Evolutionary conservation across 1,139 yeast species (phyloP), one percentile per base, ranked within the genome.

Genomic region (Yarrowia galli): DNA sequence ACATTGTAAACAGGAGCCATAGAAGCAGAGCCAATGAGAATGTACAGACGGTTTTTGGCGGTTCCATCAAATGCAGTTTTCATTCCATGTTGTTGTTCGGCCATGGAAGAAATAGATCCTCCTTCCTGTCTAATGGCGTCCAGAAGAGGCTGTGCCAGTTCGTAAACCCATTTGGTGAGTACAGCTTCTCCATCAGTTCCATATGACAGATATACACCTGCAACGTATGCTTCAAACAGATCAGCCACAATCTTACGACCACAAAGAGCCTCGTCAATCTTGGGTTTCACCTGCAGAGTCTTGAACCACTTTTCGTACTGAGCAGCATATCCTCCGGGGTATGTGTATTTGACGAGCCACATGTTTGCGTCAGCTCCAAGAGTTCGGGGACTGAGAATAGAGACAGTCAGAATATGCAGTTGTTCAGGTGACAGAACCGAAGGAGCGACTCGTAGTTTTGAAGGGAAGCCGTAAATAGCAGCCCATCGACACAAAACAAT

Each of bases 211-310:
- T 87, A 85, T 51, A 93, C 78, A 0, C 96, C 98, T 6, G 97
- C 98, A 48, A 93, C 83, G 74, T 92, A 93, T 0, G 98, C 97
- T 78, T 93, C 98, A 76, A 93, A 91, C 0, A 89, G 84, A 79
- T 91, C 96, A 0, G 96, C 93, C 73, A 82, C 81, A 4, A 87
- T 81, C 74, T 89, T 90, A 1, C 51, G 25, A 7, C 51, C 51
- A 20, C 38, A 23, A 2, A 58, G 40, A 9, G 64, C 40, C 42
- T 42, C 49, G 25, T 58, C 64, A 15, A 58, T 42, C 40, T 43
- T 25, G 32, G 51, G 51, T n/a, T 20, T 15, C 12, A 20, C 23
- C 15, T 58, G 42, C 40, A 42, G 40, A 7, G 16, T 10, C 8
- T 20, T 12, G 40, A 25, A 58, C 23, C 32, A 58, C 42, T 58